Conservation (phyloP, 305 asterid genomes). For the Plantago rigida region DNA sequence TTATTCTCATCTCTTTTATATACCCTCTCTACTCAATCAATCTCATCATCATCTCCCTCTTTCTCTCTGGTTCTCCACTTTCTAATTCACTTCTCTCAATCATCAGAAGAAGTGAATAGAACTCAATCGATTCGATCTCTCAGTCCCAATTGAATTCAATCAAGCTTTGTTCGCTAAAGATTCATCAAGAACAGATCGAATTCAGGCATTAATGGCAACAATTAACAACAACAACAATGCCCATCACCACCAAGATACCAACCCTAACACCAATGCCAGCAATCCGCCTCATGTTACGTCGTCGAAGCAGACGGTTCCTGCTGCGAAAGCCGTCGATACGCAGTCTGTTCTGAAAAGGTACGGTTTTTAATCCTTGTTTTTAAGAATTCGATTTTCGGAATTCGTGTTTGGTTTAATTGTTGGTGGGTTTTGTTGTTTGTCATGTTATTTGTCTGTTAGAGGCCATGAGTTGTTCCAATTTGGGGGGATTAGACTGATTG, state of each 20-base stretch:
- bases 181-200: neutral
- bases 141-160: too few relatives aligned
- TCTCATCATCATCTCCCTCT: too few relatives aligned
- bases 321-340: constrained; percentile 57
- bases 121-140: neutral
- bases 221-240: constrained; percentile 6
- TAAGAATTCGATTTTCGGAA: too few relatives aligned
- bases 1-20: too few relatives aligned
- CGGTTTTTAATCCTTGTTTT: neutral
- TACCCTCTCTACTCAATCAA: too few relatives aligned
- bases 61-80: neutral
- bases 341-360: constrained; percentile 82
- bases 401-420: too few relatives aligned
- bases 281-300: constrained; percentile 29
- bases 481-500: neutral
- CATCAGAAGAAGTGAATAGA: neutral
- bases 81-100: constrained; percentile 4
- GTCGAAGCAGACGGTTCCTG: constrained; percentile 47
- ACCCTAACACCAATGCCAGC: constrained; percentile 32
- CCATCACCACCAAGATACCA: constrained; percentile 39
- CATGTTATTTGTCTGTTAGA: too few relatives aligned
- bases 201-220: constrained; percentile 30
- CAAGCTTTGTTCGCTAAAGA: too few relatives aligned
- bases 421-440: too few relatives aligned
- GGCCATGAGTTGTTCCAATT: too few relatives aligned